Percentiles rank a stretch among this genome's conserved stretches.
Conservation (phyloP, 768 basidiomycete genomes). For the Auriscalpium orientale region DNA sequence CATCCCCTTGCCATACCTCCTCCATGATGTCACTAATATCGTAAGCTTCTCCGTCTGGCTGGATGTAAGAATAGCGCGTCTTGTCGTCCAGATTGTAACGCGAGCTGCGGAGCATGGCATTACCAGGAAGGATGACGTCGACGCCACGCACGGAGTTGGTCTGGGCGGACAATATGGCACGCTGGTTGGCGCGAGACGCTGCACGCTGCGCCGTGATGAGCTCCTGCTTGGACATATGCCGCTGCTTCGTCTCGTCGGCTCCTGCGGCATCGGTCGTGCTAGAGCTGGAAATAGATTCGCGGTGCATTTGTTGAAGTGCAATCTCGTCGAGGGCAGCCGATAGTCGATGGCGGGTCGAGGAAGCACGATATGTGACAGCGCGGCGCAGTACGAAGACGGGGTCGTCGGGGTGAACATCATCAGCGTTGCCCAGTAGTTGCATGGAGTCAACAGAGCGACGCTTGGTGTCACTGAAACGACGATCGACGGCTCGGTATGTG, state of each 20-base stretch:
- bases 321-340: conserved; percentile 73
- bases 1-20: conserved; percentile 65
- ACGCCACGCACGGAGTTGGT: conserved; percentile 80
- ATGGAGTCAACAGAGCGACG: conserved; percentile 84
- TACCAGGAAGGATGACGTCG: conserved; percentile 81
- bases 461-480: conserved; percentile 53
- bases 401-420: conserved; percentile 77
- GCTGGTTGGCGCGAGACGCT: conserved; percentile 76
- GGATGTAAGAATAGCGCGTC: conserved; percentile 91
- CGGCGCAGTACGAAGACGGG: conserved; percentile 88
- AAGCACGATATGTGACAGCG: conserved; percentile 29
- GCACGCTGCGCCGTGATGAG: conserved; percentile 92
- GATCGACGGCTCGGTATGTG: conserved; percentile 53
- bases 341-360: conserved; percentile 4
- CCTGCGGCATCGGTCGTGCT: conserved; percentile 45
- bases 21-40: conserved; percentile 94
- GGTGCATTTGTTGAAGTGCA: conserved; percentile 63
- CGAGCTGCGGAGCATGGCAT: conserved; percentile 78
- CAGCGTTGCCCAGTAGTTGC: conserved; percentile 56
- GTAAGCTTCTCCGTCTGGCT: conserved; percentile 81
- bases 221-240: conserved; percentile 62
- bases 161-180: conserved; percentile 79
- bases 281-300: conserved; percentile 53
- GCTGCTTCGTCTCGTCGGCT: conserved; percentile 31
- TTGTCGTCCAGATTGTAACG: conserved; percentile 61